Percentiles rank a stretch among this genome's conserved stretches.
phyloP scores from a whole-genome alignment of 768 basidiomycete species.

The Agaricus subrufescens region DNA sequence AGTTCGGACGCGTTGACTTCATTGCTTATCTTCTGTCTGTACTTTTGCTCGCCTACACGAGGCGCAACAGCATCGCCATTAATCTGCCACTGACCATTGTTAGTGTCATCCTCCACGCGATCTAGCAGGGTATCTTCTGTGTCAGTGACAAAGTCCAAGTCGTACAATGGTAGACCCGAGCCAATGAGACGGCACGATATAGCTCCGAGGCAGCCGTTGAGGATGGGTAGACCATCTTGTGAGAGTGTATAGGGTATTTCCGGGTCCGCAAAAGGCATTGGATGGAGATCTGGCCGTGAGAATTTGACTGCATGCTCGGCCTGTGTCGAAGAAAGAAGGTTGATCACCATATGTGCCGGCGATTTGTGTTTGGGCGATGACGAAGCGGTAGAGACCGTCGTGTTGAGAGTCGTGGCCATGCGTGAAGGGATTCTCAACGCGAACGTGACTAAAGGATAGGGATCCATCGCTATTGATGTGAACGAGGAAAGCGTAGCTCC shows the following conservation, averaged over 20 bases:
- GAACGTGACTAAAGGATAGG: conserved; percentile 84
- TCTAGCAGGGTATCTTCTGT: not conserved
- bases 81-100: not conserved
- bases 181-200: conserved; percentile 67
- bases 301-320: conserved; percentile 60
- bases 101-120: not conserved
- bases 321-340: conserved; percentile 72
- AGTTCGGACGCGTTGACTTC: conserved; percentile 2
- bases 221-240: conserved; percentile 53
- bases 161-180: conserved; percentile 56
- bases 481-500: conserved; percentile 95
- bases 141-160: conserved; percentile 34
- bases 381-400: conserved; percentile 14
- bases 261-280: conserved; percentile 45
- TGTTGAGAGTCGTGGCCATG: conserved; percentile 62
- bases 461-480: conserved; percentile 86
- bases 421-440: conserved; percentile 86
- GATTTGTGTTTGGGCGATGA: conserved; percentile 13
- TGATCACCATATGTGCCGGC: conserved; percentile 64
- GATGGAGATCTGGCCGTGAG: conserved; percentile 66
- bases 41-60: not conserved
- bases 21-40: not conserved
- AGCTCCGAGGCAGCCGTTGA: conserved; percentile 61
- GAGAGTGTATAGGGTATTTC: conserved; percentile 35
- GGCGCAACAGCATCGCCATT: not conserved